Evolutionary conservation across 345 rosid species (phyloP).

Genomic region (Syzygium aromaticum): DNA sequence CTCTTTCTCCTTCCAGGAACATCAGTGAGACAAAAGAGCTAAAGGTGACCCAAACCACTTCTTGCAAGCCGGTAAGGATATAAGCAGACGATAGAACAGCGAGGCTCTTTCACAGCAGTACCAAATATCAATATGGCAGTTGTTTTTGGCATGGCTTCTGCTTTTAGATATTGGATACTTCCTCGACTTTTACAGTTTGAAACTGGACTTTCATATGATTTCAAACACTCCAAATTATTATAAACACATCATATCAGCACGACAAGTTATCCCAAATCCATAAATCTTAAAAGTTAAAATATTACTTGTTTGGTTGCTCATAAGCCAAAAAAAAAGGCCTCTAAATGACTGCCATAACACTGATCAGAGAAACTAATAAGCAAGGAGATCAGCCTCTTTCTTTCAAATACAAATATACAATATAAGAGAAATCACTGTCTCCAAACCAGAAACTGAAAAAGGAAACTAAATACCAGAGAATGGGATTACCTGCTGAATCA

Average conservation of each 20-base stretch:
- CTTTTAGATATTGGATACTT: background rate
- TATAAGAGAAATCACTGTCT: background rate
- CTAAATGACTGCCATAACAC: background rate
- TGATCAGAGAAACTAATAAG: background rate
- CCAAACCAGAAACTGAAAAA: background rate
- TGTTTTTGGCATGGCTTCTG: background rate
- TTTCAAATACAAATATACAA: background rate
- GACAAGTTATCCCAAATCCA: background rate
- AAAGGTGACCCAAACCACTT: background rate
- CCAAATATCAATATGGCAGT: background rate
- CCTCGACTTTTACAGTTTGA: background rate
- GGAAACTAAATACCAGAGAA: background rate
- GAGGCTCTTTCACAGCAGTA: background rate
- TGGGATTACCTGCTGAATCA: slow-evolving; percentile 53
- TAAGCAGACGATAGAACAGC: background rate
- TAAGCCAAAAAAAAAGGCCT: background rate
- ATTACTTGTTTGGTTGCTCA: background rate
- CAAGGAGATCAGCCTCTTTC: background rate
- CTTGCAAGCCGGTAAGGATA: background rate
- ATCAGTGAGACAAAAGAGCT: background rate
- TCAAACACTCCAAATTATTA: background rate
- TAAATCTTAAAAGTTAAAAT: background rate
- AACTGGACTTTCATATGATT: background rate
- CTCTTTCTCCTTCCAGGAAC: background rate
- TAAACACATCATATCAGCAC: no score